A percentile compares a stretch with the other conserved stretches of the same genome.
These are phyloP conservation scores for Amauroascus niger DNA, from an alignment of 2,329 filamentous ascomycete genomes.

Conservation along the genomic window DNA sequence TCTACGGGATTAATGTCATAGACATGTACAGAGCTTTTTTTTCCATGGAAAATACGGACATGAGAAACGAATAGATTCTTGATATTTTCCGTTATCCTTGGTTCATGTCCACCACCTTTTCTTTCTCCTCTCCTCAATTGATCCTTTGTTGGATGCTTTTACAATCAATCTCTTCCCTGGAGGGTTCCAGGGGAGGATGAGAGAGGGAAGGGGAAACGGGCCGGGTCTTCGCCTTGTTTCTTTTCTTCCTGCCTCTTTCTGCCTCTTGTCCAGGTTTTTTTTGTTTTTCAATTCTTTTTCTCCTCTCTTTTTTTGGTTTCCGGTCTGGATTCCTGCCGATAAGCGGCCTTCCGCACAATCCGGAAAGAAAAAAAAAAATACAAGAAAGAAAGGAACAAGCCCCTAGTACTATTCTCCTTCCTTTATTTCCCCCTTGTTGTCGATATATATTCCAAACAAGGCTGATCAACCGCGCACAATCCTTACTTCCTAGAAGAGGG, in stretches of 20 bases:
- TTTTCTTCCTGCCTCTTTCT: neutral
- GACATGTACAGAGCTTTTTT: neutral
- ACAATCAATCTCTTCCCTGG: neutral
- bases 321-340: slow-evolving; percentile 6
- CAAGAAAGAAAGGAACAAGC: too few species aligned
- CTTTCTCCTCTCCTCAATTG: too few species aligned
- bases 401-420: too few species aligned
- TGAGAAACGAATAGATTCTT: neutral
- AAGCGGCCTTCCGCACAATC: neutral
- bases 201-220: neutral
- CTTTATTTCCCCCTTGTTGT: neutral
- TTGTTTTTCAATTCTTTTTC: neutral
- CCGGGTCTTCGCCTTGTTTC: neutral
- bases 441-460: slow-evolving; percentile 6
- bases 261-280: neutral
- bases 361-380: neutral
- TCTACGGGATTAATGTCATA: slow-evolving; percentile 5
- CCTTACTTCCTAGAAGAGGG: neutral
- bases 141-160: neutral
- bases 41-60: neutral
- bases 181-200: too few species aligned
- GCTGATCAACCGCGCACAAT: slow-evolving; percentile 2
- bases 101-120: too few species aligned
- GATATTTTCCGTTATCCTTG: neutral
- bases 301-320: neutral